Conservation (phyloP, 164 flowering plant genomes). For the Tetracentron sinense region DNA sequence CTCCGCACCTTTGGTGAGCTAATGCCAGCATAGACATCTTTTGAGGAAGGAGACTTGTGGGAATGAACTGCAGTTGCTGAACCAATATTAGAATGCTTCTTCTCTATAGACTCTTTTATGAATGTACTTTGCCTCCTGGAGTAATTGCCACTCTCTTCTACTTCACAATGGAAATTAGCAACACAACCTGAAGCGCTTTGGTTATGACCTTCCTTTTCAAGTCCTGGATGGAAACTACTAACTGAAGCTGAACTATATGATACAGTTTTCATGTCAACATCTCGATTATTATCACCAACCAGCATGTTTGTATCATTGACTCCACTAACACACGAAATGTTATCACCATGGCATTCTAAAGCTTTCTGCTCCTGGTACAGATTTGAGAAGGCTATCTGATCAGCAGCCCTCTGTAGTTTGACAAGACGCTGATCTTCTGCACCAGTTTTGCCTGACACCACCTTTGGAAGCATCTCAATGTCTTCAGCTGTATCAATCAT, state of each 20-base stretch:
- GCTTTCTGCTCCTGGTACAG: conserved; percentile 27
- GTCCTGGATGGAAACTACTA: conserved; percentile 19
- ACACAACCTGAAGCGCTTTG: conserved; percentile 14
- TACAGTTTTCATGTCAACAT: conserved; percentile 25
- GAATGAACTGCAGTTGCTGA: conserved; percentile 4
- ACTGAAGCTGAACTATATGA: conserved; percentile 30
- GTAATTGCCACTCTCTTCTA: conserved; percentile 14
- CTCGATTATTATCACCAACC: conserved; percentile 11
- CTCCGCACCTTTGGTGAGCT: conserved; percentile 19
- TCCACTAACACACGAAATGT: conserved; percentile 48
- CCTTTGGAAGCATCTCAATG: conserved; percentile 28
- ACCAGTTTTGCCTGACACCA: no score
- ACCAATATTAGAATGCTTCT: not conserved
- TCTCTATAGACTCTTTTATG: conserved; percentile 4
- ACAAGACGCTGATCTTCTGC: conserved; percentile 14
- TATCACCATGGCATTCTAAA: conserved; percentile 45
- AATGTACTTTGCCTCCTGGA: conserved; percentile 3
- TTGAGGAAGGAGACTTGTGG: conserved; percentile 6
- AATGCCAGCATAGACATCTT: conserved; percentile 17
- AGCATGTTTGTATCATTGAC: conserved; percentile 20
- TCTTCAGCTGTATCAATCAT: conserved; percentile 30
- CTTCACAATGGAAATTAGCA: conserved; percentile 6
- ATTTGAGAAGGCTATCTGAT: conserved; percentile 13
- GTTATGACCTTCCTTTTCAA: conserved; percentile 8
- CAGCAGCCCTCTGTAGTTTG: conserved; percentile 9